These are phyloP conservation scores for Ploettnerulaceae sp. DNA, from an alignment of 2,329 filamentous ascomycete species.

Conservation along the genomic window DNA sequence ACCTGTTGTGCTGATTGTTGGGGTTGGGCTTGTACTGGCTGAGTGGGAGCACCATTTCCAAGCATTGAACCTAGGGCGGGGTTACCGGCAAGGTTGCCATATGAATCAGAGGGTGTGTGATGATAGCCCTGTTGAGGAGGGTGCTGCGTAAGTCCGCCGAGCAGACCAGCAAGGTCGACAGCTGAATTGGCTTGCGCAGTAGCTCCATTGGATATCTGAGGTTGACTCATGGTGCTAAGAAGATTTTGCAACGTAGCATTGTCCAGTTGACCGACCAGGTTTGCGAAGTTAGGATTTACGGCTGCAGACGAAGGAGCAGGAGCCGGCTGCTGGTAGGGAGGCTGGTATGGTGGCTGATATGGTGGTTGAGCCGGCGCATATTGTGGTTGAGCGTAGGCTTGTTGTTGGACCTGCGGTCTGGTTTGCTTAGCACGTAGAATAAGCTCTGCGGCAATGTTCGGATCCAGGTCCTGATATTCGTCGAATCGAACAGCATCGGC, in stretches of 20 bases:
- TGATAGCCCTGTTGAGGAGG: constrained; percentile 35
- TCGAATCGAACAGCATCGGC: constrained; percentile 74
- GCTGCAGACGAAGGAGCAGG: constrained; percentile 33
- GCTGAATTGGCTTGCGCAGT: constrained; percentile 34
- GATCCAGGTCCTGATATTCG: constrained; percentile 80
- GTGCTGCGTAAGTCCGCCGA: constrained; percentile 30
- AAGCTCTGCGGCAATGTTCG: constrained; percentile 72
- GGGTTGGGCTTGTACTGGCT: constrained; percentile 9
- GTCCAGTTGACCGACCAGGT: constrained; percentile 63
- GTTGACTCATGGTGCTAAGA: constrained; percentile 49
- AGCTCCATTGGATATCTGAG: constrained; percentile 25
- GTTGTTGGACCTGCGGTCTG: constrained; percentile 22
- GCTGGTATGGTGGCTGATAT: constrained; percentile 33
- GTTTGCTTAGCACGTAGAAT: constrained; percentile 65
- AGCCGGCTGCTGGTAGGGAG: constrained; percentile 36
- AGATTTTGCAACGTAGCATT: constrained; percentile 66
- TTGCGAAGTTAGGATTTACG: constrained; percentile 51
- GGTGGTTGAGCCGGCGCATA: constrained; percentile 28
- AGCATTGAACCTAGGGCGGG: constrained; percentile 28
- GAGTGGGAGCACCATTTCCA: constrained; percentile 19
- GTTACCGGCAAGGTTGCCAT: constrained; percentile 24
- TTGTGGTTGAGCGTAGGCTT: constrained; percentile 33
- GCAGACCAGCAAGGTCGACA: constrained; percentile 32
- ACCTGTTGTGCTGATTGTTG: constrained; percentile 48
- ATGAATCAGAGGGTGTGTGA: constrained; percentile 29